These are phyloP conservation scores for Suhomyces vadensis DNA, from an alignment of 805 yeast species.

Conservation along the genomic window DNA sequence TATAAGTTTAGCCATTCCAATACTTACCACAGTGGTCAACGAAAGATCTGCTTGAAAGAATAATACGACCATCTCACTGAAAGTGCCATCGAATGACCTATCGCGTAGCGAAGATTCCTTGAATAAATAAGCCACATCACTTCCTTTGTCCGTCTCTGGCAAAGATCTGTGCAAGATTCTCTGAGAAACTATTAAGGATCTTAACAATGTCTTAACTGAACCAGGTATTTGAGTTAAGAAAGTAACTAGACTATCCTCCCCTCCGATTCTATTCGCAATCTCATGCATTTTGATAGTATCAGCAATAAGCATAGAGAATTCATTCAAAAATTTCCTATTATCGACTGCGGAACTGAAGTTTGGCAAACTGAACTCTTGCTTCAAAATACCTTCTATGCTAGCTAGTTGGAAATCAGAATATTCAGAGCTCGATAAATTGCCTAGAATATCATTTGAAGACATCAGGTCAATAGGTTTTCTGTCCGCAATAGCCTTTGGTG, in stretches of 20 bases:
- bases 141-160: not conserved
- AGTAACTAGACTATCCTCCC: slow-evolving; percentile 20
- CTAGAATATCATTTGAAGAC: not conserved
- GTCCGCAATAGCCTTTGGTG: not conserved
- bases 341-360: not conserved
- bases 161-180: slow-evolving; percentile 11
- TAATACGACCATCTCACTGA: slow-evolving; percentile 40
- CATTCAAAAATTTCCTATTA: slow-evolving; percentile 15
- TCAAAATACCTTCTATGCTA: not conserved
- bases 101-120: slow-evolving; percentile 27
- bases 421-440: not conserved
- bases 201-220: slow-evolving; percentile 32
- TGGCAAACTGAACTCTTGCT: not conserved
- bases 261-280: slow-evolving; percentile 55
- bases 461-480: slow-evolving; percentile 2
- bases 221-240: slow-evolving; percentile 30
- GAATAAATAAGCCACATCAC: slow-evolving; percentile 8
- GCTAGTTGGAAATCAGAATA: not conserved
- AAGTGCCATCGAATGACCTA: slow-evolving; percentile 29
- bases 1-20: slow-evolving; percentile 31
- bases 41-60: slow-evolving; percentile 50
- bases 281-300: slow-evolving; percentile 60
- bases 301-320: slow-evolving; percentile 35
- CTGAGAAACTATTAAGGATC: slow-evolving; percentile 45
- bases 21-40: slow-evolving; percentile 34